Evolutionary conservation across 176 grass and related monocot genomes (phyloP).

Genomic region (Raddia distichophylla): DNA sequence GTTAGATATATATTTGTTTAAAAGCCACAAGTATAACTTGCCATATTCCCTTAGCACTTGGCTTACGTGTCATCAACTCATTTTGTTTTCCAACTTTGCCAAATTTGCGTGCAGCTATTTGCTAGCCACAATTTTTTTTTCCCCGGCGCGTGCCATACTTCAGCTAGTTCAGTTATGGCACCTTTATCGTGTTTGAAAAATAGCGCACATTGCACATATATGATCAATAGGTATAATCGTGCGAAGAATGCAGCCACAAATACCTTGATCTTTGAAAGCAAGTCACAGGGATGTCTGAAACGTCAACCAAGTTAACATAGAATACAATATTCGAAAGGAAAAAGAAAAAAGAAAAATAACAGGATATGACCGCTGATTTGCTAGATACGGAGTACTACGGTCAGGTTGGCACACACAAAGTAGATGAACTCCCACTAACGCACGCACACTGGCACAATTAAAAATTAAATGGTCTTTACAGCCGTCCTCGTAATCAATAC

Average conservation of each 20-base stretch:
- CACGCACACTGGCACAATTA: background rate
- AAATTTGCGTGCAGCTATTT: no score
- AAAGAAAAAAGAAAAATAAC: background rate
- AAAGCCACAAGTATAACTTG: no score
- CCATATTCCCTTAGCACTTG: no score
- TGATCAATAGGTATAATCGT: background rate
- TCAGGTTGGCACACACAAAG: background rate
- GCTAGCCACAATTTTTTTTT: no score
- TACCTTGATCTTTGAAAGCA: background rate
- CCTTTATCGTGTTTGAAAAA: background rate
- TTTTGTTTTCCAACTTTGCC: no score
- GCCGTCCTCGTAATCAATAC: background rate
- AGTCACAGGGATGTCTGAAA: background rate
- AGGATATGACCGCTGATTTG: slow-evolving; percentile 23
- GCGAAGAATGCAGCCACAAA: background rate
- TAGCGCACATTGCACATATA: background rate
- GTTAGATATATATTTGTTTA: no score
- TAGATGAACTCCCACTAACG: background rate
- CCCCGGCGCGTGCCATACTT: no score
- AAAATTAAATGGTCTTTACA: background rate
- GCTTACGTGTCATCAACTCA: no score
- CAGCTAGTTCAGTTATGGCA: no score
- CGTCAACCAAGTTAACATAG: background rate
- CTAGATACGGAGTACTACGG: slow-evolving; percentile 6
- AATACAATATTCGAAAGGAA: background rate